Conservation (phyloP, 148 eudicot genomes). For the Chenopodium suecicum region DNA sequence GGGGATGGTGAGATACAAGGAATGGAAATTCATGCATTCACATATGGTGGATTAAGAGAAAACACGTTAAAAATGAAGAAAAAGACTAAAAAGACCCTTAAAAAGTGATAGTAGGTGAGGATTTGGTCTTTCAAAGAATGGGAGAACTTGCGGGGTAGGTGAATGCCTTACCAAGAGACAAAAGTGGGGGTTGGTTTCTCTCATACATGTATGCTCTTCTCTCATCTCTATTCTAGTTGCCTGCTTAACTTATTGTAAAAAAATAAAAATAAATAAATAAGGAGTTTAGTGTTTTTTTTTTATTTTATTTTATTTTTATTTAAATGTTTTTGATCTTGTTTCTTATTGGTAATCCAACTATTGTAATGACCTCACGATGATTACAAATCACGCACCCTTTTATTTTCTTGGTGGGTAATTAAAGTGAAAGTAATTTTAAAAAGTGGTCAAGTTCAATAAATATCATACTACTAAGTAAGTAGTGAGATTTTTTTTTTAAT, state of each 20-base stretch:
- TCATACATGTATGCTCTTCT: background rate
- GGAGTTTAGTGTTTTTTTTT: background rate
- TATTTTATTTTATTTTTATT: background rate
- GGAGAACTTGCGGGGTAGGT: conserved; percentile 24
- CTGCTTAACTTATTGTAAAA: background rate
- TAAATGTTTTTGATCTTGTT: background rate
- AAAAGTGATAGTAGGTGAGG: conserved; percentile 20
- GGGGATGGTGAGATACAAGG: conserved; percentile 7
- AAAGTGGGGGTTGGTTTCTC: conserved; percentile 28
- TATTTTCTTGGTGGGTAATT: too few species aligned
- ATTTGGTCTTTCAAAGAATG: conserved; percentile 17
- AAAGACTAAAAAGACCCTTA: background rate
- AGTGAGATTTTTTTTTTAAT: too few species aligned
- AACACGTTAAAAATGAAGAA: background rate
- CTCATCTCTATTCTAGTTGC: background rate
- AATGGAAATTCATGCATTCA: conserved; percentile 5
- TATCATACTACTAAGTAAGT: too few species aligned
- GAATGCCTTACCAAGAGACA: conserved; percentile 20
- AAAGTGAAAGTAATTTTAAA: too few species aligned
- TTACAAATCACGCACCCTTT: background rate
- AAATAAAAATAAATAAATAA: too few species aligned
- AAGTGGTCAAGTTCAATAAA: too few species aligned
- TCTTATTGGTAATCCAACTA: background rate
- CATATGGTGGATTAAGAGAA: conserved; percentile 1
- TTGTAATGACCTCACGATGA: background rate